Base-by-base conservation (phyloP, 75 land plant genomes). In the Picea sitchensis region DNA sequence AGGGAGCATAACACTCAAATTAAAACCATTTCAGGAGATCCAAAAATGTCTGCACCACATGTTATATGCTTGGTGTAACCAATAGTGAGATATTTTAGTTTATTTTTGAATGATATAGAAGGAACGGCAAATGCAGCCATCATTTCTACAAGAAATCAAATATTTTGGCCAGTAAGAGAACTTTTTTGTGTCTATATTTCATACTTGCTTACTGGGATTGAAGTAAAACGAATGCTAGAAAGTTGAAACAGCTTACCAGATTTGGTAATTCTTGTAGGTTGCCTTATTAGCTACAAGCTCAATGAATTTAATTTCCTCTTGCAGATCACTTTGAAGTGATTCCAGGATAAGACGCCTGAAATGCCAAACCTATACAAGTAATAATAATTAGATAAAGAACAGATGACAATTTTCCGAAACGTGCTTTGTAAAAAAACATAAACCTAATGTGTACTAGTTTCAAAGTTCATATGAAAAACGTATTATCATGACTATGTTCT, bases 201-300 rank as follows among this genome's bases (percentile, higher is more conserved):
- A 34, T 8, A 59, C 17, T 58, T 44, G n/a, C 34, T 69, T 57
- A 14, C 23, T 14, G 47, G 14, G n/a, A 77, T 54, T 54, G 32
- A 36, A 47, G 59, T 32, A 30, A 51, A 26, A 75, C 32, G 23
- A 32, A 31, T 36, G n/a, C 26, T 62, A 0, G 63, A 47, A 26
- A 26, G 26, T 26, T 26, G 26, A 26, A 26, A 2, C 47, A 32
- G 6, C 84, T 83, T 68, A 96, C 99, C 99, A 97, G 14, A 91
- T 86, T 82, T 97, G 99, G 68, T 97, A 97, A 80, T 97, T 97
- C 77, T 97, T 97, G 76, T 91, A 74, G 65, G 89, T 97, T 21
- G 68, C 32, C 58, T 76, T 74, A 4, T 4, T 62, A 38, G 99
- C 91, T 73, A 90, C 60, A n/a, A 34, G 23, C 14, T 87, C 87